Evolutionary conservation across 2,329 filamentous ascomycete genomes (phyloP).

Genomic region (Pezicula radicicola): DNA sequence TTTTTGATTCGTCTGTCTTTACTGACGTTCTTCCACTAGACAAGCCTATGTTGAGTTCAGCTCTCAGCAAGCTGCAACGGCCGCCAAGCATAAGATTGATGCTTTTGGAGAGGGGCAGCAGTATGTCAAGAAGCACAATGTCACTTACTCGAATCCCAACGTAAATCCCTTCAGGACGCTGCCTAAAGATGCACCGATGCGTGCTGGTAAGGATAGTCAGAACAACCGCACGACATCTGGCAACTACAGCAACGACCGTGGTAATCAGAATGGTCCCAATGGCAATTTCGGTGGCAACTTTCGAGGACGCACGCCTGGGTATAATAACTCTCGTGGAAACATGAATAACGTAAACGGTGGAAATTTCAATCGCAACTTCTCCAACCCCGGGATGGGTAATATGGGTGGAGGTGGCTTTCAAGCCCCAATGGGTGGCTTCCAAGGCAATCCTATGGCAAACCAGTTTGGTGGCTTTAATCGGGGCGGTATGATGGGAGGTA

Average conservation of each 20-base stretch:
- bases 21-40: constrained; percentile 30
- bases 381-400: constrained; percentile 38
- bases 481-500: constrained; percentile 49
- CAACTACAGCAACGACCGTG: constrained; percentile 45
- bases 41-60: constrained; percentile 84
- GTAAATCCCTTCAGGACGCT: constrained; percentile 88
- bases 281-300: constrained; percentile 36
- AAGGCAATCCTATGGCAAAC: constrained; percentile 37
- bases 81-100: constrained; percentile 80
- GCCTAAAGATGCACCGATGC: constrained; percentile 80
- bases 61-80: constrained; percentile 80
- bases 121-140: constrained; percentile 61
- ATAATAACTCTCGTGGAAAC: constrained; percentile 35
- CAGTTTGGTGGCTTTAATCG: constrained; percentile 51
- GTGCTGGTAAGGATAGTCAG: constrained; percentile 59
- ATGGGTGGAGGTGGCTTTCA: constrained; percentile 41
- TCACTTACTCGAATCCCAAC: constrained; percentile 72
- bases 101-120: constrained; percentile 49
- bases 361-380: constrained; percentile 49
- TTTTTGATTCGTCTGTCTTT: not conserved
- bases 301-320: constrained; percentile 46
- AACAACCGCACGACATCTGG: constrained; percentile 50
- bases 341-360: constrained; percentile 47
- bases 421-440: constrained; percentile 42
- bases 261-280: constrained; percentile 26